Base-by-base conservation (phyloP, 768 basidiomycete genomes). In the Mycena indigotica region DNA sequence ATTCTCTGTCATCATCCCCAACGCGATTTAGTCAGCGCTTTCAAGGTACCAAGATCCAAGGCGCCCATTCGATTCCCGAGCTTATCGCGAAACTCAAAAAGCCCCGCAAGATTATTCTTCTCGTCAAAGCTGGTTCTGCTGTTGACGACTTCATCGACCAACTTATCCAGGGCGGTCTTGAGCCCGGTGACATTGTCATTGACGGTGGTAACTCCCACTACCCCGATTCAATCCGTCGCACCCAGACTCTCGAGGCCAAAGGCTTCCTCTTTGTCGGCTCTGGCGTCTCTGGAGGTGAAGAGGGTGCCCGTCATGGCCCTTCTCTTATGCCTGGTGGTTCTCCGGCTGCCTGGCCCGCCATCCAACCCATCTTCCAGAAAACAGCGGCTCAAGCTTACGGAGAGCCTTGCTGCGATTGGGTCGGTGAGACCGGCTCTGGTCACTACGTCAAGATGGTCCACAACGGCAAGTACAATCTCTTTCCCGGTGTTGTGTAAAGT, bases 371-470 rank as follows among this genome's bases (percentile, higher is more conserved):
- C 69, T 99, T 99, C 89, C 97, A 99, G 79, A 92, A 92, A 74
- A 90, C 96, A 50, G 86, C 97, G 62, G 97, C 97, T 57, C 94
- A 98, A 72, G 92, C 89, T 61, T 81, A 93, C 53, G 94, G 94
- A 61, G 92, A 93, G 66, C 97, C 97, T 28, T 99, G 97, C 82
- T 98, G 96, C 73, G 97, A 99, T 79, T 99, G 97, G 97, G 96
- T 99, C 67, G 97, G 97, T 45, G 91, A 95, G 76, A 89, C 87
- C 60, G 97, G 95, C 58, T 81, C 92, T 48, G 95, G 94, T 28
- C 96, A 98, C 81, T 99, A 98, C 75, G 96, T 99, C 76, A 99
- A 99, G 83, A 98, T 99, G 96, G 96, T 99, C 61, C 96, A 99
- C 80, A 93, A 94, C 57, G 93, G 93, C 88, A 73, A 68, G 70